A percentile compares a stretch with the other conserved stretches of the same genome.
These are phyloP conservation scores for Aegilops speltoides DNA, from an alignment of 176 grass and related monocot genomes.

Conservation along the genomic window DNA sequence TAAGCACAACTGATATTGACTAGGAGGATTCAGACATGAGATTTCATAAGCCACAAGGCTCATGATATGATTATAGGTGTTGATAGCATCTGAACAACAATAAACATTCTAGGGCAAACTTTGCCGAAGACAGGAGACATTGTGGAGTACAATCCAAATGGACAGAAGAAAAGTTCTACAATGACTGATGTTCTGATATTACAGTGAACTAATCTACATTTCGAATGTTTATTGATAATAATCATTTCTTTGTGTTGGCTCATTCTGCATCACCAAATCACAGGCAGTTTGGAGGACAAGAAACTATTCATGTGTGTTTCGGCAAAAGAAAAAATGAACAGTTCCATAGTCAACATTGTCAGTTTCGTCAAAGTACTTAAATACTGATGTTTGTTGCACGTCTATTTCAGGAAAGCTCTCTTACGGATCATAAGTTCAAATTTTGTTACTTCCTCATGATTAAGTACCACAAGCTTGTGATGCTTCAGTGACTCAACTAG, in stretches of 20 bases:
- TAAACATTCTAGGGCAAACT: neutral
- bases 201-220: neutral
- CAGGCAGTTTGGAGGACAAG: too few relatives aligned
- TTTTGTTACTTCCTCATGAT: neutral
- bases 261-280: too few relatives aligned
- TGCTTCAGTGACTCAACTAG: neutral
- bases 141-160: neutral
- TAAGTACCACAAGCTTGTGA: neutral
- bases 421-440: neutral
- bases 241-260: neutral
- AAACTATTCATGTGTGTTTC: too few relatives aligned
- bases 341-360: too few relatives aligned
- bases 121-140: neutral
- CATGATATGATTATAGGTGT: neutral
- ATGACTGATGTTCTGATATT: neutral
- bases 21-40: neutral
- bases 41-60: neutral
- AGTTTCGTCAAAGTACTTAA: too few relatives aligned
- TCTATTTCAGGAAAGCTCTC: neutral
- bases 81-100: neutral
- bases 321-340: too few relatives aligned
- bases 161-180: neutral
- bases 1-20: slow-evolving; percentile 3
- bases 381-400: neutral
- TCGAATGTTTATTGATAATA: neutral